Base-by-base conservation (phyloP, 495 filamentous ascomycete species). In the Jackrogersella minutella region DNA sequence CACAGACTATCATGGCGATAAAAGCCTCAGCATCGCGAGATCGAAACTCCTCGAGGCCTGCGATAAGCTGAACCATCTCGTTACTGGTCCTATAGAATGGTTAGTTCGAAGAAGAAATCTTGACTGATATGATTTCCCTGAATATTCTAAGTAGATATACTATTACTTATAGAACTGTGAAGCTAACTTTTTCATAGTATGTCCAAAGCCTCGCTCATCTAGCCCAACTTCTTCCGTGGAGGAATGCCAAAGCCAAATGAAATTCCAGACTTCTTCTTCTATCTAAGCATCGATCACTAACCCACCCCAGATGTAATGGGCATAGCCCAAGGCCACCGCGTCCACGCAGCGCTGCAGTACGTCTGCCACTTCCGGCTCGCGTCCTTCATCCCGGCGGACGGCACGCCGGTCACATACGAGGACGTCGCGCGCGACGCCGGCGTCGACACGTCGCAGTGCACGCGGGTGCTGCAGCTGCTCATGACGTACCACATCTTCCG, bases 401-500 rank as follows among this genome's bases (percentile, higher is more conserved):
- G 66, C n/a, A 69, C 66, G 22, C 66, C 66, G 14, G 50, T 69
- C 19, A 39, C 66, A 8, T 69, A 69, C 51, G 54, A 50, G 16
- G 66, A 69, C 2, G 43, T 69, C 3, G 66, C 66, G 9, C 50
- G 21, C 11, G 47, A 26, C 8, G 66, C 56, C 6, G 66, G 61
- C 13, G 66, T 65, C 28, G 66, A 64, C n/a, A 65, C 66, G 9
- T 65, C 66, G 34, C 66, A 65, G 37, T 69, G 66, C 41, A 54
- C 61, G 28, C 50, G 66, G 5, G 66, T 69, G 9, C 37, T 69
- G 47, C 66, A 65, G 61, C 61, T 69, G 13, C 66, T 69, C 16
- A 84, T 85, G 68, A 80, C 75, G 26, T 76, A 80, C 55, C 76
- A 77, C 43, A 76, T 86, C 56, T 86, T 86, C 73, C 66, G 66